Evolutionary conservation across 176 grass and related monocot species (phyloP).

Genomic region (Pharus latifolius): DNA sequence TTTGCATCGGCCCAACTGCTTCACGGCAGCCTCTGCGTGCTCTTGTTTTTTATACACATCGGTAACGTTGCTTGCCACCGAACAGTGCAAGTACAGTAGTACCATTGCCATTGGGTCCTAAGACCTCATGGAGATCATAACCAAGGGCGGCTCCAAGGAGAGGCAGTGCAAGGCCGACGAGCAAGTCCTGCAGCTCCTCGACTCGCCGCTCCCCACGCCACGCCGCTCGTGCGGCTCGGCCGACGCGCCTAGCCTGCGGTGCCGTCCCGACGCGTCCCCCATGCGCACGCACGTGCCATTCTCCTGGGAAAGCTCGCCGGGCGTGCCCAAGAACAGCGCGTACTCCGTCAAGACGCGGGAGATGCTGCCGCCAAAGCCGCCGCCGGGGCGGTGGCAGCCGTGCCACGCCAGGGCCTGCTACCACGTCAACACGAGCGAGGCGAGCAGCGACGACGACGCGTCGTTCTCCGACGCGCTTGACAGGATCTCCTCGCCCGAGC

Average conservation of each 20-base stretch:
- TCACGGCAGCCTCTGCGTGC: slow-evolving; percentile 13
- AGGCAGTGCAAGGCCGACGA: not conserved
- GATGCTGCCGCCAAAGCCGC: slow-evolving; percentile 38
- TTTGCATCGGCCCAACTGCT: slow-evolving; percentile 19
- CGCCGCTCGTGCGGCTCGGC: slow-evolving; percentile 47
- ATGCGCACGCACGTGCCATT: slow-evolving; percentile 60
- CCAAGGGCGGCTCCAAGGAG: slow-evolving; percentile 21
- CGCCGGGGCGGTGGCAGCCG: slow-evolving; percentile 35
- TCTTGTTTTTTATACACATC: slow-evolving; percentile 29
- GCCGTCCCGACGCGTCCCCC: slow-evolving; percentile 26
- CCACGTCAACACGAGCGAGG: slow-evolving; percentile 36
- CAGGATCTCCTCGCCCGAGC: slow-evolving; percentile 49
- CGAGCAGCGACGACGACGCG: slow-evolving; percentile 40
- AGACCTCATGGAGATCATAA: slow-evolving; percentile 30
- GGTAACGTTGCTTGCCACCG: not conserved
- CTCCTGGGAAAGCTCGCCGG: slow-evolving; percentile 92
- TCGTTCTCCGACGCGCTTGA: slow-evolving; percentile 69
- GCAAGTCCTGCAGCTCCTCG: slow-evolving; percentile 36
- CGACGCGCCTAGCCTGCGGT: slow-evolving; percentile 19
- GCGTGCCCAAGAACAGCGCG: slow-evolving; percentile 46
- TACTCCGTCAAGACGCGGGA: slow-evolving; percentile 8
- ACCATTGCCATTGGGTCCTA: not conserved
- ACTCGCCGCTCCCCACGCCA: slow-evolving; percentile 71
- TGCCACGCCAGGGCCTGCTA: slow-evolving; percentile 12
- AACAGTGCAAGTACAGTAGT: no score